Conservation (phyloP, 2,329 filamentous ascomycete genomes). For the Hypocreales sp. region DNA sequence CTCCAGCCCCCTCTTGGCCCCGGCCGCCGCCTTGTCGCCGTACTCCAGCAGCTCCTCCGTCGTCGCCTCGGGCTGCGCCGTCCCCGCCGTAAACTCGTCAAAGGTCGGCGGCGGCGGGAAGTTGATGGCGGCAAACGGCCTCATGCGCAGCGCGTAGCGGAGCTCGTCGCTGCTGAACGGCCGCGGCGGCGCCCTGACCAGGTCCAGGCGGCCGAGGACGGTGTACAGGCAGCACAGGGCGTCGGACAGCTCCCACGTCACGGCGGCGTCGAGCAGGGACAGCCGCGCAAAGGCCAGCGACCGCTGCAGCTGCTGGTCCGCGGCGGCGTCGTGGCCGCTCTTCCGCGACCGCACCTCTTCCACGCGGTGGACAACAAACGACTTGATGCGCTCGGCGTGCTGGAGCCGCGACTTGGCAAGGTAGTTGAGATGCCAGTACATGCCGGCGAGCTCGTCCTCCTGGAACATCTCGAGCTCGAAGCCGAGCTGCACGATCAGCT, state of each 20-base stretch:
- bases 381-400: constrained; percentile 59
- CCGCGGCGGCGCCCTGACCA: constrained; percentile 34
- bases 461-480: constrained; percentile 91
- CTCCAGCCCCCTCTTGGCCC: constrained; percentile 41
- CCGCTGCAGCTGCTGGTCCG: constrained; percentile 28
- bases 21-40: constrained; percentile 27
- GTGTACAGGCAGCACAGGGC: constrained; percentile 48
- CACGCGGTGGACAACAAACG: constrained; percentile 36
- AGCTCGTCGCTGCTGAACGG: constrained; percentile 54
- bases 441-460: constrained; percentile 64
- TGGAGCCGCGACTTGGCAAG: constrained; percentile 51
- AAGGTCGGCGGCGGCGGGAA: constrained; percentile 52
- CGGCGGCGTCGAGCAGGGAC: constrained; percentile 48
- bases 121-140: constrained; percentile 56
- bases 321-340: constrained; percentile 7
- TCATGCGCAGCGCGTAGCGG: constrained; percentile 76
- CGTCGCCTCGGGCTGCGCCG: constrained; percentile 21
- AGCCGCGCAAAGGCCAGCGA: constrained; percentile 41
- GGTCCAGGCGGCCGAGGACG: constrained; percentile 40
- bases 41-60: constrained; percentile 25
- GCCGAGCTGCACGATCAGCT: constrained; percentile 76
- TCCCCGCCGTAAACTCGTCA: constrained; percentile 38
- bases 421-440: constrained; percentile 84
- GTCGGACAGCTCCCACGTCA: constrained; percentile 40
- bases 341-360: constrained; percentile 12